Percentiles rank a stretch among this genome's conserved stretches.
Conservation (phyloP, 108 stramenopile genomes). For the Skeletonema costatum region DNA sequence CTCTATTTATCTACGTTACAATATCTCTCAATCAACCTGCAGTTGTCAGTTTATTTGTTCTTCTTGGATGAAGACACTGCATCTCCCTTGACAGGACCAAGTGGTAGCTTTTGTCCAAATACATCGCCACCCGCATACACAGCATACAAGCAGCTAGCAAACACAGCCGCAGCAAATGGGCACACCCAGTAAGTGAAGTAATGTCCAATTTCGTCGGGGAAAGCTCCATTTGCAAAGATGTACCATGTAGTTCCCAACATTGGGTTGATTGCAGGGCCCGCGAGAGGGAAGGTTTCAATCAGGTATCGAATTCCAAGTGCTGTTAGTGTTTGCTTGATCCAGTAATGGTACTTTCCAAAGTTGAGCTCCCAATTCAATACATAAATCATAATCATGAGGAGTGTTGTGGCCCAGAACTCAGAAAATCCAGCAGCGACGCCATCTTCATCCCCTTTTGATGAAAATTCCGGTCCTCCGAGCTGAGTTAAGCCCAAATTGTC, state of each 20-base stretch:
- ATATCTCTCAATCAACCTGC: neutral
- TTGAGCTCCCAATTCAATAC: constrained; percentile 82
- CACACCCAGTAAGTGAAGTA: constrained; percentile 89
- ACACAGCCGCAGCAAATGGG: constrained; percentile 64
- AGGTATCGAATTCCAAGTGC: constrained; percentile 83
- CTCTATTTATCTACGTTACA: neutral
- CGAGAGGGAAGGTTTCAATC: constrained; percentile 80
- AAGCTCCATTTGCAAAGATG: constrained; percentile 65
- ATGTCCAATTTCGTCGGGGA: constrained; percentile 64
- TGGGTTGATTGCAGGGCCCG: constrained; percentile 92
- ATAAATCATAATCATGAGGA: constrained; percentile 81
- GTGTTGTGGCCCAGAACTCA: constrained; percentile 72
- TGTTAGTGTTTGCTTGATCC: constrained; percentile 88
- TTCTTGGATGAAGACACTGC: constrained; percentile 40
- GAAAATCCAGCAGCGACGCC: constrained; percentile 66
- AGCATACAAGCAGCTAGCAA: constrained; percentile 68
- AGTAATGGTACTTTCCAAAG: constrained; percentile 86
- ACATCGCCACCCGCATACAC: constrained; percentile 77
- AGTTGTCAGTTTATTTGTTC: constrained; percentile 39
- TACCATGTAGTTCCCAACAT: constrained; percentile 87
- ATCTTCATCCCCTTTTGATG: constrained; percentile 53
- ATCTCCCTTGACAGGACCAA: constrained; percentile 73
- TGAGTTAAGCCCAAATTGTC: constrained; percentile 57
- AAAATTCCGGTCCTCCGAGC: constrained; percentile 88
- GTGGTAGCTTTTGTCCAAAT: constrained; percentile 72